A percentile compares a stretch with the other conserved stretches of the same genome.
These are phyloP conservation scores for Stentor coeruleus DNA, from an alignment of 73 alveolate genomes.

Conservation along the genomic window DNA sequence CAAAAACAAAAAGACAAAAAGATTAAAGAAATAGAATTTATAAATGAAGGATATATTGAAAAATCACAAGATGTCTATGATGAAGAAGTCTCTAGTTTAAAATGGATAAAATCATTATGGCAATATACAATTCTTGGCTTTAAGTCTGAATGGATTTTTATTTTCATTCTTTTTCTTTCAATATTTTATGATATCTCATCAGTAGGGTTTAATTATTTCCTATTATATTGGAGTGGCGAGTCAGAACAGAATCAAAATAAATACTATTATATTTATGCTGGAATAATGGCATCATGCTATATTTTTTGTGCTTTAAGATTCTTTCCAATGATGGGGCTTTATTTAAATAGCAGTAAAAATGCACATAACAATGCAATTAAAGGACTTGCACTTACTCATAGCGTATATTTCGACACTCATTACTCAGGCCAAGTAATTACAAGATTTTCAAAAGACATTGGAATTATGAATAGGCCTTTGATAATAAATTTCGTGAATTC, in stretches of 20 bases:
- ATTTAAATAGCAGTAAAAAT: background rate
- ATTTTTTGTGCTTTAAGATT: background rate
- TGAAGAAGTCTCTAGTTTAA: background rate
- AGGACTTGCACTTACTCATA: background rate
- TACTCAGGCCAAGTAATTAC: constrained; percentile 86
- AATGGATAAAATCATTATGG: background rate
- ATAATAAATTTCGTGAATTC: too few relatives aligned
- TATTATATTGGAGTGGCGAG: background rate
- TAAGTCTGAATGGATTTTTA: background rate
- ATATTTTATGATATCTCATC: background rate
- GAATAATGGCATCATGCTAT: background rate
- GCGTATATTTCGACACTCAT: constrained; percentile 76
- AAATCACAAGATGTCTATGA: background rate
- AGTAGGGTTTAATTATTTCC: too few relatives aligned
- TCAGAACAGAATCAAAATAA: background rate
- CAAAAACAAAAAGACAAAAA: background rate
- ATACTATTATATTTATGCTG: background rate
- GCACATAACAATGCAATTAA: background rate
- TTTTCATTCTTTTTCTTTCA: background rate
- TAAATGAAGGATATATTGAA: constrained; percentile 1
- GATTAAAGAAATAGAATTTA: background rate
- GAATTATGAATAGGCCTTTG: constrained; percentile 18
- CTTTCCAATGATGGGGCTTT: constrained; percentile 4
- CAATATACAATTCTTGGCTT: background rate
- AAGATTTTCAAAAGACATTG: constrained; percentile 77